Evolutionary conservation across 1,284 basidiomycete species (phyloP).

Genomic region (Veloboletus limbatus): DNA sequence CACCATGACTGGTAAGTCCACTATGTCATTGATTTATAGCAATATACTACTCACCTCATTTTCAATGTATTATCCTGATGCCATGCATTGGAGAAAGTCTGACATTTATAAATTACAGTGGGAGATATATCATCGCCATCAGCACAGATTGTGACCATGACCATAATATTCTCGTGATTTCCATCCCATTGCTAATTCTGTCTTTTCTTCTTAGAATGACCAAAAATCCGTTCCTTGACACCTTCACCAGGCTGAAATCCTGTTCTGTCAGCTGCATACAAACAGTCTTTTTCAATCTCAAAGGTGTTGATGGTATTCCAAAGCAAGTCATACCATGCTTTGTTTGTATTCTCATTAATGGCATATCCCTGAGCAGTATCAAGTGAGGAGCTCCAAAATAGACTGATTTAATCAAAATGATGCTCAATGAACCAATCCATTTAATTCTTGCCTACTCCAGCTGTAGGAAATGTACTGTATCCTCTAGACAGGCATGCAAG

Average conservation of each 20-base stretch:
- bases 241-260: slow-evolving; percentile 2
- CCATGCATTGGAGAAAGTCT: not conserved
- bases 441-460: not conserved
- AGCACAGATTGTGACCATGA: slow-evolving; percentile 6
- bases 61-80: not conserved
- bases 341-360: not conserved
- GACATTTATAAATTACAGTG: not conserved
- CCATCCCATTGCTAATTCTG: not conserved
- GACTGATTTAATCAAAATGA: not conserved
- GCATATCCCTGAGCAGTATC: not conserved
- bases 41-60: not conserved
- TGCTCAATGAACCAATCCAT: not conserved
- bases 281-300: not conserved
- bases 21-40: too few relatives aligned
- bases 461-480: not conserved
- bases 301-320: not conserved
- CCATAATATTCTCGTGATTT: slow-evolving; percentile 5
- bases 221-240: not conserved
- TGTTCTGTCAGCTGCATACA: not conserved
- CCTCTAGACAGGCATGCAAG: not conserved
- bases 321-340: slow-evolving; percentile 2
- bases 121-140: not conserved
- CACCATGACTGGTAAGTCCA: not conserved
- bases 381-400: not conserved
- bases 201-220: not conserved